Base-by-base conservation (phyloP, 805 yeast genomes). In the Barnettozyma vustinii region DNA sequence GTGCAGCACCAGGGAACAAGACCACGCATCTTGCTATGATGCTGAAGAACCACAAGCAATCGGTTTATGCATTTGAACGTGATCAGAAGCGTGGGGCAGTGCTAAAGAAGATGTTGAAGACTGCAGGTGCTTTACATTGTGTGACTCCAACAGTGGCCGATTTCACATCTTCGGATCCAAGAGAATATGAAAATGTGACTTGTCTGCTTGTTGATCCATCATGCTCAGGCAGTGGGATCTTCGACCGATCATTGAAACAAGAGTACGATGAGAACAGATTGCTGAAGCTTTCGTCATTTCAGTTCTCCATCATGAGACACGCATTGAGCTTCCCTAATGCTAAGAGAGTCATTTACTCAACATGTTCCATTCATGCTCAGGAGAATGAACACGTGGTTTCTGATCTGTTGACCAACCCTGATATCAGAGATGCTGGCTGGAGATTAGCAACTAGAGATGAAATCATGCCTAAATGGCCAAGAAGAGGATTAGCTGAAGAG, bases 1-100 rank as follows among this genome's bases (percentile, higher is more conserved):
- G 97, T 69, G 91, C 98, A 2, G 99, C 99, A 0, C 99, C 99
- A 5, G 99, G 99, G 5, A 94, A 94, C 66, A 95, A 94, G 64
- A 94, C 99, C 0, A 88, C 97, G 0, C 98, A 92, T 67, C 69
- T 84, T 20, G 96, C 97, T 0, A 80, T 94, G 0, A 71, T 78
- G 45, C 66, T 88, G 20, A 56, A 60, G 4, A 67, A 68, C 36
- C 56, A 67, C 2, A 69, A 71, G 0, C 58, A 61, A 16, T 59
- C 65, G 15, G 81, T 90, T 9, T 75, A 75, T 56, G 99, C 99
- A 0, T 94, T 90, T 67, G 99, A 94, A 66, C 78, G 90, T 61
- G 96, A 94, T 61, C 70, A 75, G 2, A 76, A 77, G 41, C 74
- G 99, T 53, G 85, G 87, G 1, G 73, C 80, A 50, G 78, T 82